These are phyloP conservation scores for Powellomyces hirtus DNA, from an alignment of 192 early-diverging fungal genomes.

Conservation along the genomic window DNA sequence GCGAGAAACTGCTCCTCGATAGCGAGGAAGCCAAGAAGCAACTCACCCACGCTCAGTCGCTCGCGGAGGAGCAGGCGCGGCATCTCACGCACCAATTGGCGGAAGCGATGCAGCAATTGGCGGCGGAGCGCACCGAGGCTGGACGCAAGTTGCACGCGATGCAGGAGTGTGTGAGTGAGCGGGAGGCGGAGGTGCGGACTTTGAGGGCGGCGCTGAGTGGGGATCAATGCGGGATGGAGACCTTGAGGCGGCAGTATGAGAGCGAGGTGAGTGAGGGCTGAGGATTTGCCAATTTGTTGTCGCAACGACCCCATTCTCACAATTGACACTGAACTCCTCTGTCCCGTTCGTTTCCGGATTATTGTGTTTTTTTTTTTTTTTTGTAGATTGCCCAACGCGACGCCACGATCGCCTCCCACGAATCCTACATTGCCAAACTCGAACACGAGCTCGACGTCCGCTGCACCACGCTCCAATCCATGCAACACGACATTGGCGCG, in stretches of 20 bases:
- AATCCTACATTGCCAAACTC: background rate
- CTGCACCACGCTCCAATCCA: background rate
- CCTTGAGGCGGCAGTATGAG: background rate
- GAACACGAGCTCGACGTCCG: background rate
- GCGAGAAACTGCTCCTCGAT: slow-evolving; percentile 17
- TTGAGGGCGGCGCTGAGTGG: background rate
- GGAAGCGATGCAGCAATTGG: background rate
- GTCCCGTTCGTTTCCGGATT: too few relatives aligned
- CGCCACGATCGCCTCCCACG: background rate
- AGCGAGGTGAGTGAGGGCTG: too few relatives aligned
- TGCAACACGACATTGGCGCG: background rate
- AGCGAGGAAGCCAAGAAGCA: background rate
- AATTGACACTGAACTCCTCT: too few relatives aligned
- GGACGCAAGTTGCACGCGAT: background rate
- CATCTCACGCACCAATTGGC: background rate
- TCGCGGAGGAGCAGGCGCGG: background rate
- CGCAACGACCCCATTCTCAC: too few relatives aligned
- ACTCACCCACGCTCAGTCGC: background rate
- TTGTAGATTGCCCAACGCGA: background rate
- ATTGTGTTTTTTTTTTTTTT: too few relatives aligned
- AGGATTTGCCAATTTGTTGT: too few relatives aligned
- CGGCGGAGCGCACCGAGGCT: background rate
- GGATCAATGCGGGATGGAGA: background rate
- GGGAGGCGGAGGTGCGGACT: background rate
- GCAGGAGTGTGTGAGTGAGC: background rate